Conservation (phyloP, 176 grass and related monocot species). For the Cenchrus purpureus region DNA sequence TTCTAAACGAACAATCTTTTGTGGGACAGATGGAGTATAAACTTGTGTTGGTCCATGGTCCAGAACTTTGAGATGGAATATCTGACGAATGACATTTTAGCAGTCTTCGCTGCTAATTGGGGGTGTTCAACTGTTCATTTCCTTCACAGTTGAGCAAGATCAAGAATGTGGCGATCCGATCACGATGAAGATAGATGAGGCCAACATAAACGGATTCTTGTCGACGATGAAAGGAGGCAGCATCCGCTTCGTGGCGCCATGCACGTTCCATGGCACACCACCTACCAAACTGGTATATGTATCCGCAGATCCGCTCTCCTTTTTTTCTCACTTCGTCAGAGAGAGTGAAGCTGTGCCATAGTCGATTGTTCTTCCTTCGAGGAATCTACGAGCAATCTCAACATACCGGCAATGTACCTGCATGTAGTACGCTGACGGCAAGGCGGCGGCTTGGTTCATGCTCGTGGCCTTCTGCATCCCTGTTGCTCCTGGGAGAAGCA, state of each 20-base stretch:
- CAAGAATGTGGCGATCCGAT: constrained; percentile 62
- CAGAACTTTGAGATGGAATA: not conserved
- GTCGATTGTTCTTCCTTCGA: too few relatives aligned
- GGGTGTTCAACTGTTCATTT: not conserved
- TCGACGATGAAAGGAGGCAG: constrained; percentile 38
- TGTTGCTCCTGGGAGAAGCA: constrained; percentile 70
- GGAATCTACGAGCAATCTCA: not conserved
- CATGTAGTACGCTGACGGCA: constrained; percentile 11
- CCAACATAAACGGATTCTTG: constrained; percentile 53
- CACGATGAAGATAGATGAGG: constrained; percentile 61
- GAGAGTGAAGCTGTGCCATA: not conserved
- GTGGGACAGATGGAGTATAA: too few relatives aligned
- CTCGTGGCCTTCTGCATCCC: constrained; percentile 74
- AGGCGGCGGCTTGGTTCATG: constrained; percentile 35
- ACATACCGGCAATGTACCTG: not conserved
- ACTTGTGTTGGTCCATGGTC: too few relatives aligned
- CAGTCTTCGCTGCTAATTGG: not conserved
- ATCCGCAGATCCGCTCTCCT: too few relatives aligned
- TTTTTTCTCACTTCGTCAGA: not conserved
- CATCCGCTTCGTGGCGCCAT: constrained; percentile 61
- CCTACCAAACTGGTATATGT: not conserved
- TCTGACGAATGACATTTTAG: not conserved
- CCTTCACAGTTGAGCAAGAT: constrained; percentile 73
- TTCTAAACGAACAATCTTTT: too few relatives aligned
- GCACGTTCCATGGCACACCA: constrained; percentile 50